Percentiles rank a stretch among this genome's conserved stretches.
phyloP scores from a whole-genome alignment of 768 basidiomycete genomes.

The Boletus rex-veris region DNA sequence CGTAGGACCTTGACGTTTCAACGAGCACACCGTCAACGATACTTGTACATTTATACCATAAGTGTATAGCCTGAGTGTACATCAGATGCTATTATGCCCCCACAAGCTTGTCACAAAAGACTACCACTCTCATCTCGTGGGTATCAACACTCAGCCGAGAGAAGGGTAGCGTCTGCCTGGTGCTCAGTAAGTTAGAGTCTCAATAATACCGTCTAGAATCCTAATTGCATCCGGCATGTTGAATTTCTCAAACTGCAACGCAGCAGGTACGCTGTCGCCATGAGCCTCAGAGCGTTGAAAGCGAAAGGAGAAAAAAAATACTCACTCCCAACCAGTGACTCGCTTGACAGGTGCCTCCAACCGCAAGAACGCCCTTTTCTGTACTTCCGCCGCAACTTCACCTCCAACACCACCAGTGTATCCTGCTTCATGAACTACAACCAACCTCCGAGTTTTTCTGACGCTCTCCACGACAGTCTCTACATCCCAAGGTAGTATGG shows the following conservation, averaged over 20 bases:
- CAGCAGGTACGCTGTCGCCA: conserved; percentile 65
- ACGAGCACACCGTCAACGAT: no score
- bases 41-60: not conserved
- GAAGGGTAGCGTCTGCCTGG: not conserved
- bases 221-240: conserved; percentile 85
- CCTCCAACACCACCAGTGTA: conserved; percentile 84
- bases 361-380: conserved; percentile 84
- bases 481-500: conserved; percentile 87
- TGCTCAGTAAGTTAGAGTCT: conserved; percentile 68
- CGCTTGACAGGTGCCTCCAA: conserved; percentile 84
- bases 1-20: not conserved
- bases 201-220: conserved; percentile 77
- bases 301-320: conserved; percentile 19
- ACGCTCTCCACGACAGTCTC: conserved; percentile 81
- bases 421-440: conserved; percentile 92
- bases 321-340: conserved; percentile 94
- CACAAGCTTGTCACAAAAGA: not conserved
- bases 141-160: not conserved
- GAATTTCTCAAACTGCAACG: conserved; percentile 88
- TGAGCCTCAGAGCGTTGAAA: not conserved
- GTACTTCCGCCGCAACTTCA: conserved; percentile 89
- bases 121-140: not conserved
- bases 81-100: not conserved
- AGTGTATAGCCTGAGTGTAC: not conserved
- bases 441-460: conserved; percentile 74